Evolutionary conservation across 176 grass and related monocot genomes (phyloP).

Genomic region (Neostapfia colusana): DNA sequence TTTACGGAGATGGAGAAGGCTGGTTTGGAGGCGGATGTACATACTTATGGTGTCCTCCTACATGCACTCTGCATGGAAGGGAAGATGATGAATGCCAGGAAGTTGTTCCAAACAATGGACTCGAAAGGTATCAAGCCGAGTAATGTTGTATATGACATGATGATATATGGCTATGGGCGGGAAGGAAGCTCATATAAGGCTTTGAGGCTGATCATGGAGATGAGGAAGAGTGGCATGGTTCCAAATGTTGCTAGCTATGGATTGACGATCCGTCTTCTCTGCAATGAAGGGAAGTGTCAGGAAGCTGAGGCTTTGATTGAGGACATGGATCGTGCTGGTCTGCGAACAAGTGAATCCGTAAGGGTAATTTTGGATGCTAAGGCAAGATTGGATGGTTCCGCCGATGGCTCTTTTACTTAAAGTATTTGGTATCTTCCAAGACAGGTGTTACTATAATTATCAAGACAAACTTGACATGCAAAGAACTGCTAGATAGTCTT

Average conservation of each 20-base stretch:
- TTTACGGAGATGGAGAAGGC: slow-evolving; percentile 49
- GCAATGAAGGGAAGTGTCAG: slow-evolving; percentile 54
- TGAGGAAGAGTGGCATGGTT: slow-evolving; percentile 55
- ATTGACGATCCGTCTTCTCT: slow-evolving; percentile 57
- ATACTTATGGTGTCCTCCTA: slow-evolving; percentile 53
- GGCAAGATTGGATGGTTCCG: neutral
- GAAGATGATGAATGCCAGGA: slow-evolving; percentile 1
- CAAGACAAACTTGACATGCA: neutral
- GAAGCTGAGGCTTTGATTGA: slow-evolving; percentile 56
- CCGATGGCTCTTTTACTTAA: slow-evolving; percentile 31
- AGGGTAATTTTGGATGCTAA: slow-evolving; percentile 48
- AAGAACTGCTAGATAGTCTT: neutral
- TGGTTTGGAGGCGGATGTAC: slow-evolving; percentile 60
- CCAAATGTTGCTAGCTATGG: slow-evolving; percentile 71
- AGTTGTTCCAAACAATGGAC: slow-evolving; percentile 55
- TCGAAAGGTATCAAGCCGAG: slow-evolving; percentile 52
- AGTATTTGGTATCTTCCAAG: neutral
- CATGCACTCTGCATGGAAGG: slow-evolving; percentile 47
- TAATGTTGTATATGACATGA: slow-evolving; percentile 60
- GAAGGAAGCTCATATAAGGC: slow-evolving; percentile 69
- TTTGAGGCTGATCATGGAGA: slow-evolving; percentile 48
- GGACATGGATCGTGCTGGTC: slow-evolving; percentile 58
- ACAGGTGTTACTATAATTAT: neutral
- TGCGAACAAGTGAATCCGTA: slow-evolving; percentile 39
- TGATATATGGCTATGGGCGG: slow-evolving; percentile 71